Base-by-base conservation (phyloP, 768 basidiomycete species). In the Lepiota venenata region DNA sequence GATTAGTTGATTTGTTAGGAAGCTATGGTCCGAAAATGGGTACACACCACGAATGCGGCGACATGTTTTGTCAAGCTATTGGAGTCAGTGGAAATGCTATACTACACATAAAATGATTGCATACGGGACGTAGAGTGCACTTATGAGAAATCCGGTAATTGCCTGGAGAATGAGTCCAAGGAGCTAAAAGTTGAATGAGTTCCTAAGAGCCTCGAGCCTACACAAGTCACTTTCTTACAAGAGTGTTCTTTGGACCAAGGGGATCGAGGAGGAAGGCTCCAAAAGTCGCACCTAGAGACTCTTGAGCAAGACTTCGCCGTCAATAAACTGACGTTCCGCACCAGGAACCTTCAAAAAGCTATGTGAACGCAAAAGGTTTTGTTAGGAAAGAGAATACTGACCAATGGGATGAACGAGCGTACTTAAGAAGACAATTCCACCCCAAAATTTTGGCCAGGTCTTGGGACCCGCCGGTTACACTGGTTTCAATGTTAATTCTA, bases 381-480 rank as follows among this genome's bases (percentile, higher is more conserved):
- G 37, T 52, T 14, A 44, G 46, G 48, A 47, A 36, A 6, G 15
- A 0, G 2, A n/a, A 32, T 18, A 12, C n/a, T n/a, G n/a, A 29
- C 11, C 29, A 27, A 37, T 20, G 27, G 27, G 27, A 39, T 29
- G 8, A 8, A 39, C n/a, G 29, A 11, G 58, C 80, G 41, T 65
- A 89, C 89, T 89, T 88, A 72, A 92, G 87, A 25, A 93, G 82
- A 41, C 87, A 84, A 58, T 79, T 81, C 93, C 92, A 94, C 12
- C 91, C 91, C 57, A 94, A 84, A 8, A 87, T 76, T 40, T 85
- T 75, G 3, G 71, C 64, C n/a, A 93, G 72, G 9, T 82, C 74
- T 7, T 64, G 62, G 29, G 70, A 66, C 25, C 70, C 66, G 36
- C 85, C 83, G 15, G 83, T 85, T 52, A 92, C 75, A 51, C 84